Evolutionary conservation across 1,284 basidiomycete genomes (phyloP).

Genomic region (Trametes pubescens): DNA sequence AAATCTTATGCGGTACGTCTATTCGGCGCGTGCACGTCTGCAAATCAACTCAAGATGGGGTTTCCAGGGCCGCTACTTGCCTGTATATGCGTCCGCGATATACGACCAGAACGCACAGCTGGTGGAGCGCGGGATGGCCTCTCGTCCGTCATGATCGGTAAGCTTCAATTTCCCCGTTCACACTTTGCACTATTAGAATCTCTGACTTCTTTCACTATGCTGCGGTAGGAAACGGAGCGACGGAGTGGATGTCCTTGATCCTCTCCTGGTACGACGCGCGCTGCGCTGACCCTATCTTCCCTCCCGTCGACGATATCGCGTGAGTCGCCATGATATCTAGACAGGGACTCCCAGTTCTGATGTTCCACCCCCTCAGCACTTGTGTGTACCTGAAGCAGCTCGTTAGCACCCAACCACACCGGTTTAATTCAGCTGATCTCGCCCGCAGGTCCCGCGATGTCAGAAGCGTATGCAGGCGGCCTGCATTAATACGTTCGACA

Average conservation of each 20-base stretch:
- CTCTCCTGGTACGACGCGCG: slow-evolving; percentile 42
- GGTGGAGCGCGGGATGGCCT: slow-evolving; percentile 64
- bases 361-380: slow-evolving; percentile 34
- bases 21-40: no score
- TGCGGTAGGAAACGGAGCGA: slow-evolving; percentile 53
- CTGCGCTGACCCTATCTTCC: slow-evolving; percentile 40
- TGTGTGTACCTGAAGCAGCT: slow-evolving; percentile 43
- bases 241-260: slow-evolving; percentile 34
- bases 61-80: slow-evolving; percentile 79
- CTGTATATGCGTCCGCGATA: slow-evolving; percentile 81
- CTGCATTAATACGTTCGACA: slow-evolving; percentile 44
- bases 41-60: not conserved
- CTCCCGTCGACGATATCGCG: slow-evolving; percentile 40
- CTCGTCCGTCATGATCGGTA: slow-evolving; percentile 81
- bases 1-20: slow-evolving; percentile 68
- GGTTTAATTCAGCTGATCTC: no score
- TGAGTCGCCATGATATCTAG: slow-evolving; percentile 46
- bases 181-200: no score
- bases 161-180: slow-evolving; percentile 24
- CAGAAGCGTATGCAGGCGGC: slow-evolving; percentile 36
- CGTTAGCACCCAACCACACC: not conserved
- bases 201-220: not conserved
- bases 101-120: slow-evolving; percentile 78
- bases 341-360: slow-evolving; percentile 54
- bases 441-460: slow-evolving; percentile 37